These are phyloP conservation scores for Fusarium torulosum DNA, from an alignment of 2,329 filamentous ascomycete genomes.

Conservation along the genomic window DNA sequence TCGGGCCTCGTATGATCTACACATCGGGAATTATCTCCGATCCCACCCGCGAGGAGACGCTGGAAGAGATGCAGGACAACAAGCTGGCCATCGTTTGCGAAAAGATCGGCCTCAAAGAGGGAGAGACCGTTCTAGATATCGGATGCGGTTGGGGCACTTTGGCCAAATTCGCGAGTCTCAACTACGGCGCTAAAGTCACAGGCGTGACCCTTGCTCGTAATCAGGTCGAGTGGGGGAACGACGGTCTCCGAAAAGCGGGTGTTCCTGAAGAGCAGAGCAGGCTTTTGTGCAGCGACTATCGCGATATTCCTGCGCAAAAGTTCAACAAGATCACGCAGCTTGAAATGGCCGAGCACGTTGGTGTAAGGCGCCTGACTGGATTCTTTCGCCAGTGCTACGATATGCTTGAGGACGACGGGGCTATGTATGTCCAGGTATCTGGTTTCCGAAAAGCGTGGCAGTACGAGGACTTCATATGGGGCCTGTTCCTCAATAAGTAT, in stretches of 20 bases:
- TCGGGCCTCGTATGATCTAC: slow-evolving; percentile 97
- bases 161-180: slow-evolving; percentile 86
- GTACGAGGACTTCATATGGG: slow-evolving; percentile 96
- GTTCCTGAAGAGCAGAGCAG: slow-evolving; percentile 85
- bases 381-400: slow-evolving; percentile 90
- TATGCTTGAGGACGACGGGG: slow-evolving; percentile 93
- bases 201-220: slow-evolving; percentile 93
- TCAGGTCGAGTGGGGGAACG: slow-evolving; percentile 95
- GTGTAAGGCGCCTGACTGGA: slow-evolving; percentile 81
- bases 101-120: slow-evolving; percentile 85
- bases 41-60: slow-evolving; percentile 83
- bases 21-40: slow-evolving; percentile 92
- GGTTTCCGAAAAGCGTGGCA: slow-evolving; percentile 93
- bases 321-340: slow-evolving; percentile 97
- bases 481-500: slow-evolving; percentile 98
- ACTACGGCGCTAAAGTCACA: slow-evolving; percentile 85
- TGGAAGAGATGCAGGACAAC: slow-evolving; percentile 97
- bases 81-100: slow-evolving; percentile 94
- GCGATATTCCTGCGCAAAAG: slow-evolving; percentile 84
- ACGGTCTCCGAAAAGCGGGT: slow-evolving; percentile 80
- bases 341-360: slow-evolving; percentile 97
- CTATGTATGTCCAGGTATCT: slow-evolving; percentile 93
- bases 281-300: slow-evolving; percentile 94
- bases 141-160: slow-evolving; percentile 97
- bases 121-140: slow-evolving; percentile 87